Evolutionary conservation across 2,329 filamentous ascomycete genomes (phyloP).

Genomic region (Cercospora janseana): DNA sequence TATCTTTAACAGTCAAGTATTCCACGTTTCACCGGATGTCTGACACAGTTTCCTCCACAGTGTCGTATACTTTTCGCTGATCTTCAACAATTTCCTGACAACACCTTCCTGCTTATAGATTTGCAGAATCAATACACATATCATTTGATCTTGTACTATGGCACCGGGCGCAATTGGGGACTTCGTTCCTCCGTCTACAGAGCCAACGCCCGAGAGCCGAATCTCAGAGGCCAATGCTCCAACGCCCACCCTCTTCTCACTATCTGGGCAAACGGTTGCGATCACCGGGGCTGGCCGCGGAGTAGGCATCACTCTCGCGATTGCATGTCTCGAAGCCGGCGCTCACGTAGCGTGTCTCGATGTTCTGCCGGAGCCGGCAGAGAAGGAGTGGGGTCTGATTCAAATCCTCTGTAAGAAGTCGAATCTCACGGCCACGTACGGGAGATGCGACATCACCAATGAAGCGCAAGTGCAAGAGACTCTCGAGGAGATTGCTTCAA

Average conservation of each 20-base stretch:
- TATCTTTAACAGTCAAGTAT: neutral
- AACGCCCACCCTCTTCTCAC: constrained; percentile 28
- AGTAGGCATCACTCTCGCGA: constrained; percentile 34
- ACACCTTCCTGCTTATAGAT: too few relatives aligned
- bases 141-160: constrained; percentile 18
- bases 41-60: neutral
- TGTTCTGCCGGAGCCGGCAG: constrained; percentile 52
- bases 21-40: constrained; percentile 5
- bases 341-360: constrained; percentile 34
- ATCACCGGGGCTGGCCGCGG: constrained; percentile 36
- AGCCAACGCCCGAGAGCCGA: constrained; percentile 28
- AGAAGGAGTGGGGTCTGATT: constrained; percentile 62
- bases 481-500: constrained; percentile 63
- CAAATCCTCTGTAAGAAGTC: constrained; percentile 60
- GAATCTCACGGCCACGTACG: constrained; percentile 65
- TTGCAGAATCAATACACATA: neutral
- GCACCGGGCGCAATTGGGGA: constrained; percentile 29
- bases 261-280: constrained; percentile 28
- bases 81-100: neutral
- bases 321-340: constrained; percentile 33
- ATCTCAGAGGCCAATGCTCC: constrained; percentile 28
- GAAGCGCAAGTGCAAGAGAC: constrained; percentile 45
- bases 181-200: constrained; percentile 22
- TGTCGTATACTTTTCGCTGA: neutral
- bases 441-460: constrained; percentile 73